Evolutionary conservation across 2,329 filamentous ascomycete species (phyloP).

Genomic region (Fusarium subglutinans): DNA sequence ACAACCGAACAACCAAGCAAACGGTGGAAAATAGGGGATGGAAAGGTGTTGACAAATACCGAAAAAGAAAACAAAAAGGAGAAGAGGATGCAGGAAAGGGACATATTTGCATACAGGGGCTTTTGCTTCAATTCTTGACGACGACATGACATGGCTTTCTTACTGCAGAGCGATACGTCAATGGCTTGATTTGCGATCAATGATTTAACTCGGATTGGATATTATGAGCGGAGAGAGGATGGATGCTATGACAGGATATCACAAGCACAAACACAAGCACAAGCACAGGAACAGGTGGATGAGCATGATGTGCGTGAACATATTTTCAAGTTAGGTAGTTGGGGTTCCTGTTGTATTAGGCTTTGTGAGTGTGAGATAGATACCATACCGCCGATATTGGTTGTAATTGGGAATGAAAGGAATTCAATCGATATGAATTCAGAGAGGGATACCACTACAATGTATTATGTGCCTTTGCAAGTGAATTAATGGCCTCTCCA

Average conservation of each 20-base stretch:
- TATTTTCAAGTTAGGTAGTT: conserved; percentile 37
- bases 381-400: conserved; percentile 33
- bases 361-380: conserved; percentile 41
- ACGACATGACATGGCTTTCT: conserved; percentile 46
- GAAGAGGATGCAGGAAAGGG: conserved; percentile 10
- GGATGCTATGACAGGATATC: background rate
- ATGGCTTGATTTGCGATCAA: conserved; percentile 35
- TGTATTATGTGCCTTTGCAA: background rate
- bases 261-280: background rate
- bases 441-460: background rate
- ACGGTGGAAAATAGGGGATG: conserved; percentile 7
- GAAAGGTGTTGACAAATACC: conserved; percentile 21
- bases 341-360: conserved; percentile 27
- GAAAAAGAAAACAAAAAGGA: conserved; percentile 14
- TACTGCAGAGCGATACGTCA: conserved; percentile 42
- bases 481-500: background rate
- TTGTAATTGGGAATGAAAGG: conserved; percentile 27
- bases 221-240: conserved; percentile 23
- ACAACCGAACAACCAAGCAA: conserved; percentile 2
- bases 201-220: conserved; percentile 29
- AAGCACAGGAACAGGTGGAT: background rate
- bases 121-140: conserved; percentile 43
- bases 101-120: conserved; percentile 29
- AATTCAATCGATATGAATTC: conserved; percentile 23
- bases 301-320: conserved; percentile 7